These are phyloP conservation scores for Moricandia arvensis DNA, from an alignment of 345 rosid species.

Conservation along the genomic window DNA sequence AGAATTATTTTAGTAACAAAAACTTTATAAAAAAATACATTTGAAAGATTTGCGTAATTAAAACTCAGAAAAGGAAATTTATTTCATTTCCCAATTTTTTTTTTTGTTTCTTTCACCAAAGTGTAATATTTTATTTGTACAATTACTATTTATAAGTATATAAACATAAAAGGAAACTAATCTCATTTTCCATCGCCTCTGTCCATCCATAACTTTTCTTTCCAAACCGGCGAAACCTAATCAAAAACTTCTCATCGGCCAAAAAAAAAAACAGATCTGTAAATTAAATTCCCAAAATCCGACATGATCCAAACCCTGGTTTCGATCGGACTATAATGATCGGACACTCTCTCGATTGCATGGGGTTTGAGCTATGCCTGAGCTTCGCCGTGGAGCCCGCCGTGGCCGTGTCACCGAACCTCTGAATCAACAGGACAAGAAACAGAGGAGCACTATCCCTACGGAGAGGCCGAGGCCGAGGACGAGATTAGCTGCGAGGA, in stretches of 20 bases:
- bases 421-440: slow-evolving; percentile 24
- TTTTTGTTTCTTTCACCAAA: background rate
- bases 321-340: slow-evolving; percentile 46
- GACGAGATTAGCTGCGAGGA: slow-evolving; percentile 54
- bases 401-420: slow-evolving; percentile 54
- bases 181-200: background rate
- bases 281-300: slow-evolving; percentile 19
- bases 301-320: slow-evolving; percentile 33
- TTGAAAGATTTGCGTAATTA: too few relatives aligned
- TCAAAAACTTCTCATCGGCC: background rate
- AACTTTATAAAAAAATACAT: too few relatives aligned
- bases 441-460: slow-evolving; percentile 16
- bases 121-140: background rate
- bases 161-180: too few relatives aligned
- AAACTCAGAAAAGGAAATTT: too few relatives aligned
- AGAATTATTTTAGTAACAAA: too few relatives aligned
- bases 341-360: slow-evolving; percentile 50
- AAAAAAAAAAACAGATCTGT: slow-evolving; percentile 1
- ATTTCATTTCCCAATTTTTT: background rate
- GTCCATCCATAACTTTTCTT: slow-evolving; percentile 10
- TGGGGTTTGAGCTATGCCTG: slow-evolving; percentile 88
- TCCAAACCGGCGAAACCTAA: slow-evolving; percentile 46
- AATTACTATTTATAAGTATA: too few relatives aligned
- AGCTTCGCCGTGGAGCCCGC: slow-evolving; percentile 82
- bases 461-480: slow-evolving; percentile 57